Base-by-base conservation (phyloP, 2,329 filamentous ascomycete species). In the Raffaelea deltoideospora region DNA sequence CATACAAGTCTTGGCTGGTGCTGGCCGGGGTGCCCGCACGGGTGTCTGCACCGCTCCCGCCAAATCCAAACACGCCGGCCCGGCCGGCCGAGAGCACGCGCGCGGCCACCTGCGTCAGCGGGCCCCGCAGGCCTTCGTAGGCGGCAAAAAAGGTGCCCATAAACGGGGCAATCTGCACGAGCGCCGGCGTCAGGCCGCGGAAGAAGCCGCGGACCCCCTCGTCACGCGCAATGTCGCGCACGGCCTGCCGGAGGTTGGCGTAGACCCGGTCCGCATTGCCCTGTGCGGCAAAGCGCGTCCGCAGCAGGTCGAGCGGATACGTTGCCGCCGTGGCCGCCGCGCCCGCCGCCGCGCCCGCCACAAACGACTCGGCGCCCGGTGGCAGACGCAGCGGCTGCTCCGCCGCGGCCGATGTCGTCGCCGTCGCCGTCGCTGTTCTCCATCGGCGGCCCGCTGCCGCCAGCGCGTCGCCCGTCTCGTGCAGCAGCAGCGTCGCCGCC, bases 241-340 rank as follows among this genome's bases (percentile, higher is more conserved):
- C 52, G 2, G 85, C 85, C 14, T 67, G 60, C 17, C 67, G 48
- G 14, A 98, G 64, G 4, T 78, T 83, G 2, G 60, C 48, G 54
- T 98, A 96, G n/a, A 96, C 70, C 33, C 72, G 75, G 39, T 85
- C 40, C 56, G 58, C 43, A 58, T 60, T 76, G 10, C 88, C 88
- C 59, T 96, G 88, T 0, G 90, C 90, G n/a, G 90, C 90, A 57
- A 98, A 98, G 5, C 90, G 78, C 27, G 90, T 98, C 40, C 90
- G 77, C 28, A 98, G 67, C 11, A 98, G 70, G 58, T 98, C 90
- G 37, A 96, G 72, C 18, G 90, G 90, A 59, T 98, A 98, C 38
- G 90, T 96, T 4, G 67, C 61, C 5, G 76, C 76, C 0, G 90
- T 96, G 21, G 87, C 85, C 19, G 77, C 63, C 3, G 80, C 86